Conservation (phyloP, 73 alveolate genomes). For the Breviolum minutum region DNA sequence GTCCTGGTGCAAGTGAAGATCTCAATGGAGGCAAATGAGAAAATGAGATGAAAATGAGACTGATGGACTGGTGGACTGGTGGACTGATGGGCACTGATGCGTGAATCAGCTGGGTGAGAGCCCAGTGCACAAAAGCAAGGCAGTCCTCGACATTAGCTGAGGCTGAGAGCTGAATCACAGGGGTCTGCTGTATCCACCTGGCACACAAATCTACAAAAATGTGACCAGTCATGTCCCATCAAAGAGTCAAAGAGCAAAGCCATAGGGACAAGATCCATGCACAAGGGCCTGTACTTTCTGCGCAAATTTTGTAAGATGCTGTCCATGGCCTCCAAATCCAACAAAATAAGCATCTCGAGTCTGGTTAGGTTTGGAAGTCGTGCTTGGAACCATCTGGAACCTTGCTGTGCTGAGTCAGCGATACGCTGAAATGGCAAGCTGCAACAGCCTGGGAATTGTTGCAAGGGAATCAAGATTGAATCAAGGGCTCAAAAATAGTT, state of each 20-base stretch:
- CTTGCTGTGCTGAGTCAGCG: constrained; percentile 94
- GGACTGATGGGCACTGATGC: neutral
- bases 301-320: constrained; percentile 75
- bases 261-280: too few species aligned
- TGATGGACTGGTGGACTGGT: neutral
- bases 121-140: neutral
- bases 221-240: too few species aligned
- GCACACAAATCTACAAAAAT: too few species aligned
- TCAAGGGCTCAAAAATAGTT: too few species aligned
- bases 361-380: neutral
- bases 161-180: constrained; percentile 91
- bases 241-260: too few species aligned
- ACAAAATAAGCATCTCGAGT: neutral
- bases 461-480: neutral
- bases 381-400: neutral
- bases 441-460: constrained; percentile 39
- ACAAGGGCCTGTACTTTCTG: constrained; percentile 82
- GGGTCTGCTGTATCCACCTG: constrained; percentile 91
- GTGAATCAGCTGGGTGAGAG: neutral
- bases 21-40: neutral
- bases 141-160: constrained; percentile 85
- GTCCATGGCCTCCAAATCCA: constrained; percentile 55
- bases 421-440: constrained; percentile 63
- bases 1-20: constrained; percentile 19
- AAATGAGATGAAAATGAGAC: neutral